Conservation (phyloP, 1,139 yeast genomes). For the Kluyveromyces marxianus region DNA sequence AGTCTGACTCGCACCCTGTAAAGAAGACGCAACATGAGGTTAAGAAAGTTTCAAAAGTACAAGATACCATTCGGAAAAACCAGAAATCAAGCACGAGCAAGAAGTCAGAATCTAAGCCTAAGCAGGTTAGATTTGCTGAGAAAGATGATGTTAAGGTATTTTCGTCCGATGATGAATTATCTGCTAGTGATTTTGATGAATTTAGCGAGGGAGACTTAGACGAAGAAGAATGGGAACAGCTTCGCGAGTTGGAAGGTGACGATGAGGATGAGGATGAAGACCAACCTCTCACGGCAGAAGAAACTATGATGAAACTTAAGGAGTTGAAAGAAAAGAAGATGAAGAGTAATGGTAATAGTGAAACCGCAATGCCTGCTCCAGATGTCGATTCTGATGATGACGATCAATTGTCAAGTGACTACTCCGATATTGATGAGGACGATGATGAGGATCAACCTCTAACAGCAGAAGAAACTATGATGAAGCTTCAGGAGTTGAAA, state of each 20-base stretch:
- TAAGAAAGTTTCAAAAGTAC: background rate
- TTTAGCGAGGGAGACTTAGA: conserved; percentile 36
- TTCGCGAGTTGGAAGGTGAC: conserved; percentile 33
- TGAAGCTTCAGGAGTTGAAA: conserved; percentile 37
- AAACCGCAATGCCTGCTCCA: too few species aligned
- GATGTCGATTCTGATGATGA: conserved; percentile 3
- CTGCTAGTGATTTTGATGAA: conserved; percentile 40
- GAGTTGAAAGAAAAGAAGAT: conserved; percentile 33
- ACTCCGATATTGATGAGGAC: conserved; percentile 4
- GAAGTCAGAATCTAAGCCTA: background rate
- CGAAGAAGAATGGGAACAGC: conserved; percentile 36
- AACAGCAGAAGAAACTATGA: conserved; percentile 33
- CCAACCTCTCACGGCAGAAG: conserved; percentile 20
- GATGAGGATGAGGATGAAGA: conserved; percentile 16
- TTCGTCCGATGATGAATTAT: conserved; percentile 40
- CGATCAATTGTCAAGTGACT: background rate
- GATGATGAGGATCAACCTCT: conserved; percentile 10
- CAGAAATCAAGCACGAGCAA: background rate
- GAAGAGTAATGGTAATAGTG: too few species aligned
- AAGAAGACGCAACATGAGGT: too few species aligned
- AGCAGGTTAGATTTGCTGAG: background rate
- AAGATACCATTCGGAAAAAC: background rate
- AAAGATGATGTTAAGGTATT: conserved; percentile 21
- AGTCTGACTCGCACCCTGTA: background rate
- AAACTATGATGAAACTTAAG: conserved; percentile 37